Base-by-base conservation (phyloP, 805 yeast species). In the Wickerhamiella galacta region DNA sequence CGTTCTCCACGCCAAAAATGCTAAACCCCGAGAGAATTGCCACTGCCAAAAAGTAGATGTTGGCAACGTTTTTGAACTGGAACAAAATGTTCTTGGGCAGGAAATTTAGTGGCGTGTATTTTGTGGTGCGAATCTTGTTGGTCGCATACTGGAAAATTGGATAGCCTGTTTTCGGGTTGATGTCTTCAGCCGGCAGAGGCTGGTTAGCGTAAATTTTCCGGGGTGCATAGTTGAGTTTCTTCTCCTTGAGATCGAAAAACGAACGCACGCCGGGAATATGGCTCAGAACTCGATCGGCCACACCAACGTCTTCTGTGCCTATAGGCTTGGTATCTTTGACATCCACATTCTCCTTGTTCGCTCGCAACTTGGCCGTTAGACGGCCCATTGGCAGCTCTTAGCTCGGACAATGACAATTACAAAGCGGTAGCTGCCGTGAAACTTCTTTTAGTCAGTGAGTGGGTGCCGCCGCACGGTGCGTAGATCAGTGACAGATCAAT, bases 101-200 rank as follows among this genome's bases (percentile, higher is more conserved):
- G 49, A 87, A 87, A 10, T 85, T 61, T 34, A 90, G 48, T 6
- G 98, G 95, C 2, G 96, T 90, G 56, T 90, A 90, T 59, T 83
- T 87, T 2, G 98, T 82, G 0, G 98, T 85, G 60, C 96, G 74
- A 46, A 90, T 82, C 55, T 90, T 87, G 60, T 87, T 90, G 48
- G 95, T 68, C 4, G 92, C 74, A 49, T 77, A 87, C n/a, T 55
- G 50, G 2, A 62, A 57, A 6, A 47, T 41, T 0, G 90, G 80
- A 20, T 66, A 63, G n/a, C 78, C 76, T 2, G 73, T 66, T n/a
- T 66, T 71, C 6, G 44, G 46, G 35, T 62, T 58, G 9, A 48
- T 42, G 57, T 64, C 56, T 17, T 60, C 53, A 2, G 51, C 44
- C 1, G 78, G 77, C 34, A 72, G 50, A 3, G 61, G 63, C 37